Evolutionary conservation across 2,329 filamentous ascomycete genomes (phyloP), one percentile per base, ranked within the genome.

Genomic region (Sporothrix euskadiensis): DNA sequence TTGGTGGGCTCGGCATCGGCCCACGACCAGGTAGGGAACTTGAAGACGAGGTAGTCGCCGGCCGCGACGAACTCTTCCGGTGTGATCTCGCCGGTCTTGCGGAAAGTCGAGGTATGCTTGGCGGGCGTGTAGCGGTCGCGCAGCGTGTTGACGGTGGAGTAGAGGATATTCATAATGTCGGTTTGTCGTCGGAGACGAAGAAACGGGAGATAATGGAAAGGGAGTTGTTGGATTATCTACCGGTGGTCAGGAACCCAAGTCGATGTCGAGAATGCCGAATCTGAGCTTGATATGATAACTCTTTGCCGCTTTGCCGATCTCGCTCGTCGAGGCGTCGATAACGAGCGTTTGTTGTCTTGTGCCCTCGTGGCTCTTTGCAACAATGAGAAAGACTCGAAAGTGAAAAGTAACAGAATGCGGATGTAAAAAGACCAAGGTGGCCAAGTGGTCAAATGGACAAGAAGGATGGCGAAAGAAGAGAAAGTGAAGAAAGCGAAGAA

Each of bases 21-120:
- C 96, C 96, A 99, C 69, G 93, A 92, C 96, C 96, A 99, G 74
- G 95, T 97, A 9, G 95, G 96, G 84, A 99, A 99, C 85, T 98
- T 98, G 90, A 97, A 97, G 80, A 97, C 94, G 52, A 99, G 90
- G 82, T 98, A 99, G 85, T 99, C 96, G 78, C 96, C 96, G 3
- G 96, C 96, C 4, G 92, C 91, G 69, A 98, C 87, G 82, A 99
- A 99, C 86, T 99, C 96, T 80, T 98, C 95, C 22, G 95, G 95
- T 0, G 95, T 98, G 83, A 99, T 96, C 84, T 98, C 93, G 77
- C 96, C 96, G 4, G 94, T 97, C 79, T 89, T 88, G 78, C 95
- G 93, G 84, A 99, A 99, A 76, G 93, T 98, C 3, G 95, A 98
- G 71, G 90, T 97, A 82, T 97, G 91, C 74, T 90, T 90, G 79